These are phyloP conservation scores for Cercospora nicotianae DNA, from an alignment of 2,329 filamentous ascomycete genomes.

Conservation along the genomic window DNA sequence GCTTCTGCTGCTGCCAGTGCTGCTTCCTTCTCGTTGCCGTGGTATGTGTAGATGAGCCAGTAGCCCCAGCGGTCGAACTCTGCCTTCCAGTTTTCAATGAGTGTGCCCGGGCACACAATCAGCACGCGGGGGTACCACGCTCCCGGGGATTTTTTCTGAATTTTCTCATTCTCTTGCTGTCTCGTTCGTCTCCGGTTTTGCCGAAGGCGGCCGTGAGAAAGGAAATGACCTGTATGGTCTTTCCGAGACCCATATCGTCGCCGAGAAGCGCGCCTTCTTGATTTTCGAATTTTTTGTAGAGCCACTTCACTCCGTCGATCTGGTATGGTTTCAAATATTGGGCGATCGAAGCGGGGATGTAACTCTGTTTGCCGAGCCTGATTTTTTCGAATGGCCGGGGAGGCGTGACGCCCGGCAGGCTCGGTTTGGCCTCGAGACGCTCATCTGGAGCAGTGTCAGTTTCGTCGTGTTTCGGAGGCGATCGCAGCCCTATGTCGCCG, in stretches of 20 bases:
- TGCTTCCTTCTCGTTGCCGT: conserved; percentile 63
- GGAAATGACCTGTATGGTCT: conserved; percentile 92
- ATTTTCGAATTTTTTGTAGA: conserved; percentile 86
- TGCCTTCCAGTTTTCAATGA: conserved; percentile 88
- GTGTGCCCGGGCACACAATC: conserved; percentile 82
- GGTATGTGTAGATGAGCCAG: conserved; percentile 85
- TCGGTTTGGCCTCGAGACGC: conserved; percentile 67
- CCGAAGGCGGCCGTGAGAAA: conserved; percentile 91
- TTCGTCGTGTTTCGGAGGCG: conserved; percentile 75
- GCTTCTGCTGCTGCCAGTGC: conserved; percentile 60
- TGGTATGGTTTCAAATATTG: conserved; percentile 94
- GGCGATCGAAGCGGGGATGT: conserved; percentile 81
- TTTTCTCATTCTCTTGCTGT: conserved; percentile 83
- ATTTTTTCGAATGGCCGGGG: conserved; percentile 70
- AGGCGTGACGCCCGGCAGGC: conserved; percentile 64
- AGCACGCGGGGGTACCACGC: conserved; percentile 81
- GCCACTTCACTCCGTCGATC: conserved; percentile 76
- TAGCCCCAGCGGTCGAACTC: conserved; percentile 90
- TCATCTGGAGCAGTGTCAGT: conserved; percentile 68
- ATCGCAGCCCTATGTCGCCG: conserved; percentile 68
- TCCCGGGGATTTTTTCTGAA: conserved; percentile 62
- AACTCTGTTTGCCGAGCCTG: conserved; percentile 64
- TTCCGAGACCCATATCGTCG: conserved; percentile 96
- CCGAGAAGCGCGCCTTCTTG: conserved; percentile 88
- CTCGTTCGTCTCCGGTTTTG: conserved; percentile 86